Conservation (phyloP, 179 eudicot genomes). For the Silene noctiflora region DNA sequence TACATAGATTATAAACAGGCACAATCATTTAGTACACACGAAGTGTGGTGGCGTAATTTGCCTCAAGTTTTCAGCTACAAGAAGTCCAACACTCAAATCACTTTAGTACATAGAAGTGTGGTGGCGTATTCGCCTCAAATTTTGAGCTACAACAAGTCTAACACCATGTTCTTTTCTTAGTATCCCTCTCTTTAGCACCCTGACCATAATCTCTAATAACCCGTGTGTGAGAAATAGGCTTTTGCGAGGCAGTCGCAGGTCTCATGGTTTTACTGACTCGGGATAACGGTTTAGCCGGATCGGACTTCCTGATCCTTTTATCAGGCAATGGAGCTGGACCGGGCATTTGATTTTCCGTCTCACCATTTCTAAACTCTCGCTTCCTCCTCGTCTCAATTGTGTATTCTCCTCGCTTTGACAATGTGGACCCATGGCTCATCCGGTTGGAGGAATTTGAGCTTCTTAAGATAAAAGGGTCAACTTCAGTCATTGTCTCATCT, state of each 20-base stretch:
- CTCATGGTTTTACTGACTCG: constrained; percentile 41
- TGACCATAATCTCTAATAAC: constrained; percentile 36
- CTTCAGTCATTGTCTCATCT: constrained; percentile 42
- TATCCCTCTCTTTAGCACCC: constrained; percentile 54
- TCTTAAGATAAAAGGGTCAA: constrained; percentile 53
- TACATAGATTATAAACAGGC: not conserved
- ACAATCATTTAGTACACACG: not conserved
- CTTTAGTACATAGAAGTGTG: not conserved
- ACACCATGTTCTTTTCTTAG: constrained; percentile 69
- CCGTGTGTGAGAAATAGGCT: constrained; percentile 37
- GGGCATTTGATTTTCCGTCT: constrained; percentile 55
- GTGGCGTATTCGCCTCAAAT: not conserved
- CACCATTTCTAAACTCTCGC: constrained; percentile 61
- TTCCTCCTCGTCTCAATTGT: constrained; percentile 48
- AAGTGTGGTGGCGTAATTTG: not conserved
- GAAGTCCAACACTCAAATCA: not conserved
- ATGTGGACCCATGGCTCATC: constrained; percentile 43
- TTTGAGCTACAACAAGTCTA: not conserved
- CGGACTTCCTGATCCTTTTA: constrained; percentile 60
- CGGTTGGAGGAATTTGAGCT: constrained; percentile 64
- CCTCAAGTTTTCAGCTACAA: not conserved
- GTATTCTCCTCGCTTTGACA: constrained; percentile 44
- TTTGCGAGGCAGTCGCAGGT: constrained; percentile 41
- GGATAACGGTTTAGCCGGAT: constrained; percentile 55
- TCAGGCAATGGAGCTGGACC: constrained; percentile 39